phyloP scores from a whole-genome alignment of 2,329 filamentous ascomycete species.

The Nectriaceae sp. region DNA sequence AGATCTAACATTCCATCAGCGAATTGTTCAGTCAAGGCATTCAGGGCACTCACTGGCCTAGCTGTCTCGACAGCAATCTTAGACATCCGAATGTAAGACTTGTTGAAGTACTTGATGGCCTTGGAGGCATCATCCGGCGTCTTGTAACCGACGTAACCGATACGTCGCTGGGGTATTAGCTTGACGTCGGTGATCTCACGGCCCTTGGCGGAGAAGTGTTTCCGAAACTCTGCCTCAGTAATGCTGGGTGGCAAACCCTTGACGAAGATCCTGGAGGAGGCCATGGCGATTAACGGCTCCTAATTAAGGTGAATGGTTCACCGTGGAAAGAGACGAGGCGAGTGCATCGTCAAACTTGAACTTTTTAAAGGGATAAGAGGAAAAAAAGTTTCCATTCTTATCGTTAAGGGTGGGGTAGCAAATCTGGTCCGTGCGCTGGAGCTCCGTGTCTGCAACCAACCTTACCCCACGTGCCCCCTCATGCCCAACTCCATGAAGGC shows the following conservation, averaged over 20 bases:
- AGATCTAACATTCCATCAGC: conserved; percentile 46
- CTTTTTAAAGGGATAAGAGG: conserved; percentile 26
- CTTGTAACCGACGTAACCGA: conserved; percentile 95
- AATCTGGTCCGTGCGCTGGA: conserved; percentile 24
- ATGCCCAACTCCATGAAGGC: too few relatives aligned
- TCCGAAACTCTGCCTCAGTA: conserved; percentile 80
- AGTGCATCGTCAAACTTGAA: conserved; percentile 27
- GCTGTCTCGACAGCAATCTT: conserved; percentile 90
- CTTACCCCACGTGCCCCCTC: too few relatives aligned
- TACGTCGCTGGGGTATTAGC: conserved; percentile 84
- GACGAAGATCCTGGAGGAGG: conserved; percentile 74
- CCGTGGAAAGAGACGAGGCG: conserved; percentile 18
- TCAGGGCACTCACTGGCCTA: conserved; percentile 61
- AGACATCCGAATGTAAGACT: conserved; percentile 92
- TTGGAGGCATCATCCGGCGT: conserved; percentile 75
- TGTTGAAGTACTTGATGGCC: conserved; percentile 95
- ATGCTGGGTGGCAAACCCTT: conserved; percentile 83
- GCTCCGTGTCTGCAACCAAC: not conserved
- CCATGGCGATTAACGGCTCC: conserved; percentile 38
- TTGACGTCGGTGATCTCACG: conserved; percentile 87
- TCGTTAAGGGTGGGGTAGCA: conserved; percentile 22
- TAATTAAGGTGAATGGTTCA: conserved; percentile 26
- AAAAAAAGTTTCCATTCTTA: conserved; percentile 35
- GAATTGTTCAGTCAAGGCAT: conserved; percentile 20
- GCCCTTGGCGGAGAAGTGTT: conserved; percentile 78